Base-by-base conservation (phyloP, 306 rosid genomes). In the Sechiopsis laciniata region DNA sequence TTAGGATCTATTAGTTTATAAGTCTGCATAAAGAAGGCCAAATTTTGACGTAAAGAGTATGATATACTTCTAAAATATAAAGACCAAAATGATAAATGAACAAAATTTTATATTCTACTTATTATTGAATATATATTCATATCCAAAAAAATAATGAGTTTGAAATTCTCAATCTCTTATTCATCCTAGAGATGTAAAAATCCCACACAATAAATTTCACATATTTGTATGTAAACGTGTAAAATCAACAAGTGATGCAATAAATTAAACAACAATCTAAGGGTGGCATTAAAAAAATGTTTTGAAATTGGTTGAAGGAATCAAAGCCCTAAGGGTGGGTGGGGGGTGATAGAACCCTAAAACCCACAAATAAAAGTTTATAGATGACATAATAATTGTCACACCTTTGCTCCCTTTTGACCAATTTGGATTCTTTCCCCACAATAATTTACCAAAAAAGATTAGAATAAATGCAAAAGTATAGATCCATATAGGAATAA, bases 381-480 rank as follows among this genome's bases (percentile, higher is more conserved):
- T 40, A 40, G 46, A 40, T 40, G 46, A 68, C 58, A 68, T 26
- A 70, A 70, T 70, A 70, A 70, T 70, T 46, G 57, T 22, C 21
- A 22, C 58, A 16, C 22, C 22, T 52, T 4, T 8, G 5, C 24
- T 16, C 16, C 8, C 21, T 50, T 52, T 70, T 70, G 74, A 70
- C 74, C 74, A 70, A 70, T 0, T 51, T 70, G 22, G 74, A 51
- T 70, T 70, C 74, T 52, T 52, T 50, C 8, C 8, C 16, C 74
- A 70, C 74, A 70, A 70, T 70, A 51, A 70, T 70, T 70, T 26
- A 2, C 9, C 46, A 24, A 52, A 51, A 70, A 70, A 70, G 45
- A 24, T 51, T 70, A 29, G 74, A 70, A 70, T 70, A 70, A 70
- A 70, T 70, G 74, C 58, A 69, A 66, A 69, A 24, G 73, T 21